Conservation (phyloP, 139 green algal species). For the Chlamydomonas applanata region DNA sequence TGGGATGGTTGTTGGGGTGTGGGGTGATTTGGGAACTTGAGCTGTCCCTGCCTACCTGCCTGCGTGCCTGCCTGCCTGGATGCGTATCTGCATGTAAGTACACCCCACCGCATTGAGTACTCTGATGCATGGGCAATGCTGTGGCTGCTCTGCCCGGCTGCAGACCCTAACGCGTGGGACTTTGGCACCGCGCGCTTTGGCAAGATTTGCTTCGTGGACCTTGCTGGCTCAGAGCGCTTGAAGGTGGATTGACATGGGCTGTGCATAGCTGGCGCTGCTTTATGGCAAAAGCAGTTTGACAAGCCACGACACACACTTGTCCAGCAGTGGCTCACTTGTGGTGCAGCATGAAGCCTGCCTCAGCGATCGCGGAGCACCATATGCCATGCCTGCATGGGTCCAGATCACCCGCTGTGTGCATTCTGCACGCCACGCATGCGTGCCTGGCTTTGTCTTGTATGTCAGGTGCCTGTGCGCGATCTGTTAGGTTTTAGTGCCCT, state of each 20-base stretch:
- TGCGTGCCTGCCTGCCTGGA: too few relatives aligned
- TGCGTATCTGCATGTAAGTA: too few relatives aligned
- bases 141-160: too few relatives aligned
- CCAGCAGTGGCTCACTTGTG: background rate
- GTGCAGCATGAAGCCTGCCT: background rate
- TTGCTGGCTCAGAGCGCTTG: conserved; percentile 88
- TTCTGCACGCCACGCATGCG: background rate
- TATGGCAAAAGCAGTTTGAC: too few relatives aligned
- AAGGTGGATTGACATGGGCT: conserved; percentile 35
- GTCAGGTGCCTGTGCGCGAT: background rate
- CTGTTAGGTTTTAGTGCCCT: too few relatives aligned
- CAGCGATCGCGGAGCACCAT: background rate
- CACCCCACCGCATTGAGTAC: too few relatives aligned
- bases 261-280: background rate
- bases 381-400: background rate
- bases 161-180: conserved; percentile 42
- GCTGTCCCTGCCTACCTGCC: too few relatives aligned
- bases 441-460: background rate
- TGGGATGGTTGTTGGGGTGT: too few relatives aligned
- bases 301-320: too few relatives aligned
- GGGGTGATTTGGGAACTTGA: too few relatives aligned
- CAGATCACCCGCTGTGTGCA: background rate
- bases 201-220: conserved; percentile 89
- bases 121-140: too few relatives aligned
- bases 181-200: conserved; percentile 58